A percentile compares a stretch with the other conserved stretches of the same genome.
These are phyloP conservation scores for Fusarium clavum DNA, from an alignment of 2,329 filamentous ascomycete species.

Conservation along the genomic window DNA sequence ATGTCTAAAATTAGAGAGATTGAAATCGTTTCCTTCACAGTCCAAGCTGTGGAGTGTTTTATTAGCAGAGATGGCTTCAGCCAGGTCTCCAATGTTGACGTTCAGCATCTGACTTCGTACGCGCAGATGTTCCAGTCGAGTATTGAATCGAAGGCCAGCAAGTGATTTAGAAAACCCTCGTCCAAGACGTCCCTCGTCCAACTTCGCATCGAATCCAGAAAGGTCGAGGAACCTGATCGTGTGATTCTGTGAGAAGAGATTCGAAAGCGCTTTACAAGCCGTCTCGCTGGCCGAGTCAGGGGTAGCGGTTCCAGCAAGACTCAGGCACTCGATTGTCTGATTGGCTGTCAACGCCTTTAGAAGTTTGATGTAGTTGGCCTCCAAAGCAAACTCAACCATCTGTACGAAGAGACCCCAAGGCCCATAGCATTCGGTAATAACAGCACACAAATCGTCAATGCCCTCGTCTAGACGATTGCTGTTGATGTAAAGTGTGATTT, in stretches of 20 bases:
- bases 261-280: constrained; percentile 61
- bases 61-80: constrained; percentile 62
- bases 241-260: constrained; percentile 64
- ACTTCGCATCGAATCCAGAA: constrained; percentile 67
- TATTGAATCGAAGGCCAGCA: constrained; percentile 59
- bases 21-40: constrained; percentile 66
- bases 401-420: constrained; percentile 64
- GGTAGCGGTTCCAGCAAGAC: constrained; percentile 65
- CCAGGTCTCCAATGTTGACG: constrained; percentile 65
- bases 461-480: constrained; percentile 66
- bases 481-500: constrained; percentile 62
- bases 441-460: constrained; percentile 62
- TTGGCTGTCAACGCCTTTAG: constrained; percentile 63
- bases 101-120: constrained; percentile 68
- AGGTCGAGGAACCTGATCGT: constrained; percentile 66
- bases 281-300: constrained; percentile 59
- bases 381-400: constrained; percentile 68
- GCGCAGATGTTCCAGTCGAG: constrained; percentile 61
- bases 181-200: constrained; percentile 68
- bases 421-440: constrained; percentile 60
- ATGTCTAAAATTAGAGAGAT: constrained; percentile 62
- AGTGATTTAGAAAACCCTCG: constrained; percentile 64
- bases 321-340: constrained; percentile 63
- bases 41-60: constrained; percentile 64
- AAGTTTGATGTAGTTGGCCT: constrained; percentile 63